A percentile compares a stretch with the other conserved stretches of the same genome.
These are phyloP conservation scores for Tylopilus rubrobrunneus DNA, from an alignment of 768 basidiomycete genomes.

Conservation along the genomic window DNA sequence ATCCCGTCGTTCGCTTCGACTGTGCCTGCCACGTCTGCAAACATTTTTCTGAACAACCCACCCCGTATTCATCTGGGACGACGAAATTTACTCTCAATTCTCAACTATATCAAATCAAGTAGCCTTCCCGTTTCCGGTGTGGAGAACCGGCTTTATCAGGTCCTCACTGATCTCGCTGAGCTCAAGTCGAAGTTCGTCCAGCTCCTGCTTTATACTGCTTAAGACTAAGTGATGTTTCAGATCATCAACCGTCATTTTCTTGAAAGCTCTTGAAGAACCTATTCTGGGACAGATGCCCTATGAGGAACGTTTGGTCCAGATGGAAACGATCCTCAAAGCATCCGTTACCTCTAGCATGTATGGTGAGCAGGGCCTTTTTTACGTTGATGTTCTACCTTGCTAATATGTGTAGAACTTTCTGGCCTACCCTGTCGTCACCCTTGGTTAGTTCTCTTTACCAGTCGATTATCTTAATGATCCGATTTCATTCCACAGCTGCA, in stretches of 20 bases:
- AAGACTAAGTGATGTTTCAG: constrained; percentile 34
- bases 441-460: too few species aligned
- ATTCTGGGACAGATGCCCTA: constrained; percentile 95
- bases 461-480: too few species aligned
- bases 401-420: too few species aligned
- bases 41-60: constrained; percentile 14
- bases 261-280: constrained; percentile 96
- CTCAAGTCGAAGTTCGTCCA: constrained; percentile 81
- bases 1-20: constrained; percentile 41
- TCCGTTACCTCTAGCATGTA: too few species aligned
- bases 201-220: not conserved
- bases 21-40: constrained; percentile 39
- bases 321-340: too few species aligned
- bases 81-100: constrained; percentile 33
- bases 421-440: too few species aligned
- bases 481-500: too few species aligned
- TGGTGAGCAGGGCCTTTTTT: too few species aligned
- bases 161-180: constrained; percentile 75
- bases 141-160: constrained; percentile 71
- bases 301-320: too few species aligned
- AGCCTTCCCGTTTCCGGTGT: too few species aligned
- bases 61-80: not conserved
- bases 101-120: too few species aligned
- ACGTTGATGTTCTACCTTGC: too few species aligned
- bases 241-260: constrained; percentile 84